phyloP scores from a whole-genome alignment of 2,329 filamentous ascomycete species.

The Microdochium nivale region DNA sequence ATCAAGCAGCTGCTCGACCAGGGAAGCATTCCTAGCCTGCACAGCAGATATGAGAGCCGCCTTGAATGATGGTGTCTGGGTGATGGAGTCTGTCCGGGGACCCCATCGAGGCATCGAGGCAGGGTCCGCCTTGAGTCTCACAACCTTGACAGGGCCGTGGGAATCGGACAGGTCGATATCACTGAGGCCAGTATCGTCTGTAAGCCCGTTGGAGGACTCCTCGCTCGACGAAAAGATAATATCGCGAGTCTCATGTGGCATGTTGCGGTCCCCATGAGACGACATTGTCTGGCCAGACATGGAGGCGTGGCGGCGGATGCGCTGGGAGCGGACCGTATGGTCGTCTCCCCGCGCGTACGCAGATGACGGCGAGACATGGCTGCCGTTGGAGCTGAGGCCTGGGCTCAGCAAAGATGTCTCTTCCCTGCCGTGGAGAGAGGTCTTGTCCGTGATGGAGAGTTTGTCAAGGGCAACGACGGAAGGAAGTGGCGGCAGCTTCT shows the following conservation, averaged over 20 bases:
- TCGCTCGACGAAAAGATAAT: not conserved
- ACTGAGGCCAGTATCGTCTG: constrained; percentile 13
- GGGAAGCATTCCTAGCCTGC: constrained; percentile 45
- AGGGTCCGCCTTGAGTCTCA: constrained; percentile 42
- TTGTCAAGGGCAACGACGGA: not conserved
- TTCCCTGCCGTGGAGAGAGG: not conserved
- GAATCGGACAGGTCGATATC: constrained; percentile 26
- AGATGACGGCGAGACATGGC: not conserved
- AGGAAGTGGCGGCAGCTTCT: constrained; percentile 5
- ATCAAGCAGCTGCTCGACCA: constrained; percentile 49
- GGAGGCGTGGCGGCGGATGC: not conserved
- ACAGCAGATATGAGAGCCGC: constrained; percentile 44
- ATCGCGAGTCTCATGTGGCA: not conserved
- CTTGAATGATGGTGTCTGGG: constrained; percentile 34
- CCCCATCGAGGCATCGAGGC: constrained; percentile 41
- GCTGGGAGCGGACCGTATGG: not conserved
- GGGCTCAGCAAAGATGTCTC: not conserved
- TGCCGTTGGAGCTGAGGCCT: not conserved
- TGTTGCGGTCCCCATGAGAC: not conserved
- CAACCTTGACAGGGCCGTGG: constrained; percentile 27
- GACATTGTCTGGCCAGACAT: not conserved
- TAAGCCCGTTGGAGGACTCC: constrained; percentile 7
- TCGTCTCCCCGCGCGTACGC: not conserved
- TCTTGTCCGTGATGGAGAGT: not conserved
- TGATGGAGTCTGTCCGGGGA: constrained; percentile 33